phyloP scores from a whole-genome alignment of 257 asterid species.

The Solanum okadae region DNA sequence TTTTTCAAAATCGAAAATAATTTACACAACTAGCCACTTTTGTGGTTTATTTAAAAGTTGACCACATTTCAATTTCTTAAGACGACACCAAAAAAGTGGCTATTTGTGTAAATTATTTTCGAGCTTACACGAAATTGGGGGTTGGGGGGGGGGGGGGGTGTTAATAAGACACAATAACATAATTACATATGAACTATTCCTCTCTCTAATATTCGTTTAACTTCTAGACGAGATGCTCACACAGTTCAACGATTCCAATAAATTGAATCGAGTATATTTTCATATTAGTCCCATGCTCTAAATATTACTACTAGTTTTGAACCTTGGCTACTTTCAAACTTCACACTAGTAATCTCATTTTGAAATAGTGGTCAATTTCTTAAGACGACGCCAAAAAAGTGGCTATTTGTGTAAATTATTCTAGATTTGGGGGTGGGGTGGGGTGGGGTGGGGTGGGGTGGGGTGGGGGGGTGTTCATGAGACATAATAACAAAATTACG shows the following conservation, averaged over 20 bases:
- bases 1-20: background rate
- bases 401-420: background rate
- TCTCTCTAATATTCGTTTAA: too few species aligned
- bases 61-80: background rate
- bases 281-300: background rate
- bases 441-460: rapidly evolving
- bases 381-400: background rate
- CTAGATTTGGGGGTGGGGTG: too few species aligned
- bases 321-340: background rate
- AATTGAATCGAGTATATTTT: too few species aligned
- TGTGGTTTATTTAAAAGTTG: background rate
- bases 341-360: background rate
- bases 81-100: too few species aligned
- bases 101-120: too few species aligned
- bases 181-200: too few species aligned
- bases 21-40: background rate
- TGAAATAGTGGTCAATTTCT: background rate
- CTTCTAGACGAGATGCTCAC: too few species aligned
- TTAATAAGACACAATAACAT: too few species aligned
- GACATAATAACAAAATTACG: background rate
- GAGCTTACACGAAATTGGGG: too few species aligned
- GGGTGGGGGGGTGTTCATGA: background rate
- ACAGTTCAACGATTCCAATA: too few species aligned
- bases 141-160: too few species aligned
- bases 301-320: background rate